phyloP scores from a whole-genome alignment of 495 filamentous ascomycete species.

The Penicillium angulare region DNA sequence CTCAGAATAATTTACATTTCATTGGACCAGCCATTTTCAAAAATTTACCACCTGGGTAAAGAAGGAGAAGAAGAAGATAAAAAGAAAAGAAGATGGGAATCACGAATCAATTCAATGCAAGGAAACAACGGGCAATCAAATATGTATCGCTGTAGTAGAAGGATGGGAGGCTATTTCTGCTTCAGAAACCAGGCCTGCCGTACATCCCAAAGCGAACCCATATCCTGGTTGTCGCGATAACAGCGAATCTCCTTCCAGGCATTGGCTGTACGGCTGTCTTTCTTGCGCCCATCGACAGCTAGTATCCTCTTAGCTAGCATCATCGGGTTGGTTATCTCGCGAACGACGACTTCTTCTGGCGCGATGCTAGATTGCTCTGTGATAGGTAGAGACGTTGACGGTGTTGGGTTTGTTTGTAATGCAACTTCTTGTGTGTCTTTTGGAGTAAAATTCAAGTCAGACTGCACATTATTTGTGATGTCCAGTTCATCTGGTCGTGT shows the following conservation, averaged over 20 bases:
- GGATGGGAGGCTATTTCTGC: constrained; percentile 1
- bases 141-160: too few relatives aligned
- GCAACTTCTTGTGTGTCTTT: neutral
- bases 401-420: neutral
- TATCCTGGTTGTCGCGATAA: constrained; percentile 54
- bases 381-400: neutral
- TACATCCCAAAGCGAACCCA: constrained; percentile 55
- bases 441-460: neutral
- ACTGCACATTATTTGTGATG: neutral
- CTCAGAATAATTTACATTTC: neutral
- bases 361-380: neutral
- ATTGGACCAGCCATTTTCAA: neutral
- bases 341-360: constrained; percentile 16
- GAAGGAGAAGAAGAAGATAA: neutral
- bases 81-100: neutral
- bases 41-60: neutral
- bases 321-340: constrained; percentile 28
- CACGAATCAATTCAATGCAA: too few relatives aligned
- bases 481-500: neutral
- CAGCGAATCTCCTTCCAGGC: constrained; percentile 53
- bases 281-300: constrained; percentile 35
- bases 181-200: constrained; percentile 44
- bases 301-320: constrained; percentile 39
- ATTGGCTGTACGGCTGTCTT: constrained; percentile 40
- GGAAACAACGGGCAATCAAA: too few relatives aligned